Conservation (phyloP, 2,329 filamentous ascomycete species). For the Coniochaeta sp. region DNA sequence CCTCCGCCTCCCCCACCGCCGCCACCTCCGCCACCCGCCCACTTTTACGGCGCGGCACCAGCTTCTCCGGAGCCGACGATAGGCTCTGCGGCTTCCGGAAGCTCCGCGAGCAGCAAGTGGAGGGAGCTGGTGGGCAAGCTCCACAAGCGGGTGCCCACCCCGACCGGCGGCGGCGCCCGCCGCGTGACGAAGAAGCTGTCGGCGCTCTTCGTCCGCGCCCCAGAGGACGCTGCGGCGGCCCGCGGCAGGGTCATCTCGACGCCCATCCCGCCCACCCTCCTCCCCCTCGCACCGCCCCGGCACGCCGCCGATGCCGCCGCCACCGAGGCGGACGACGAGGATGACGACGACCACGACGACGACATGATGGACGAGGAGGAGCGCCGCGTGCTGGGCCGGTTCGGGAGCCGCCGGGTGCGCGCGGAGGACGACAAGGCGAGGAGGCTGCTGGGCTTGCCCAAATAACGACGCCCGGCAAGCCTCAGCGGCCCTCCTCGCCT, state of each 20-base stretch:
- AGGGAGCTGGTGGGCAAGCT: background rate
- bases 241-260: background rate
- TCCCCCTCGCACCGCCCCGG: background rate
- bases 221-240: no score
- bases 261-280: background rate
- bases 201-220: no score
- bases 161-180: background rate
- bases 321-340: background rate
- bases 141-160: background rate
- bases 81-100: background rate
- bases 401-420: background rate
- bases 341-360: background rate
- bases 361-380: background rate
- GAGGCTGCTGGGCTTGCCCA: background rate
- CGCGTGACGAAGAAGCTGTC: background rate
- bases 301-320: background rate
- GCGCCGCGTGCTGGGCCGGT: background rate
- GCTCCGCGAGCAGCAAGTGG: background rate
- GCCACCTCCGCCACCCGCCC: slow-evolving; percentile 16
- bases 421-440: background rate
- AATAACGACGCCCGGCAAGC: no score
- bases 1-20: slow-evolving; percentile 23
- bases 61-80: background rate
- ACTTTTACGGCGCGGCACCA: background rate
- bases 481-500: no score